phyloP scores from a whole-genome alignment of 2,329 filamentous ascomycete species.

The Sarocladiaceae sp. region DNA sequence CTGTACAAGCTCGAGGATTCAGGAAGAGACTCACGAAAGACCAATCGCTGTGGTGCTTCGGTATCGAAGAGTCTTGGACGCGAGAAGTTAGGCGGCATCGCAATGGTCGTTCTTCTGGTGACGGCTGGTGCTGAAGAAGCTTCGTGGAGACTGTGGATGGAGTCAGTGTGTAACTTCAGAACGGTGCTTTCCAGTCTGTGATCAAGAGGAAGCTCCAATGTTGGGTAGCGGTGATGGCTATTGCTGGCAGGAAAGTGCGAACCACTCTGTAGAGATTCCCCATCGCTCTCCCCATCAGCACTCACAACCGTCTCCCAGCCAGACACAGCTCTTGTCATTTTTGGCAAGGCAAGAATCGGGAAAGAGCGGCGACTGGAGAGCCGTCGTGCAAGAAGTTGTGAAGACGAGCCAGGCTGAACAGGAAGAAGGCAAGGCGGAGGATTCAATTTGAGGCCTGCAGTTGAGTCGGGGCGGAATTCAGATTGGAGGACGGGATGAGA shows the following conservation, averaged over 20 bases:
- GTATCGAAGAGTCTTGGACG: conserved; percentile 9
- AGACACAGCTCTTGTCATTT: not conserved
- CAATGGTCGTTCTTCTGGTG: conserved; percentile 10
- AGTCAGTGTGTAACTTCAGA: not conserved
- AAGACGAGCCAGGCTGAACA: not conserved
- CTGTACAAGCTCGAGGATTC: conserved; percentile 25
- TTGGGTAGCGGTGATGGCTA: not conserved
- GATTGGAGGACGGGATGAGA: not conserved
- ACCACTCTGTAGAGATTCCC: not conserved
- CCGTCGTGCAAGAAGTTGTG: not conserved
- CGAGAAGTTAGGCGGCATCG: conserved; percentile 10
- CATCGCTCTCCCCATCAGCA: conserved; percentile 5
- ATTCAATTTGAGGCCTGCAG: not conserved
- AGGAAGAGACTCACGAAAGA: conserved; percentile 19
- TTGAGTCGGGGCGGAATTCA: not conserved
- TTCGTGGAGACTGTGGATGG: not conserved
- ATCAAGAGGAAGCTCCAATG: conserved; percentile 2
- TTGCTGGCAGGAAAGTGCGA: not conserved
- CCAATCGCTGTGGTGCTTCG: conserved; percentile 12
- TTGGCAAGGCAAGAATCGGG: not conserved
- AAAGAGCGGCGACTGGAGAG: not conserved
- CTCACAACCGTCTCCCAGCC: conserved; percentile 12
- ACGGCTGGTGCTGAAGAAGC: not conserved
- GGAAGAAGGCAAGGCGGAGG: not conserved
- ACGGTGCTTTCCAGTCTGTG: not conserved